Evolutionary conservation across 495 filamentous ascomycete species (phyloP), one percentile per base, ranked within the genome.

Genomic region (Usnea hakonensis): DNA sequence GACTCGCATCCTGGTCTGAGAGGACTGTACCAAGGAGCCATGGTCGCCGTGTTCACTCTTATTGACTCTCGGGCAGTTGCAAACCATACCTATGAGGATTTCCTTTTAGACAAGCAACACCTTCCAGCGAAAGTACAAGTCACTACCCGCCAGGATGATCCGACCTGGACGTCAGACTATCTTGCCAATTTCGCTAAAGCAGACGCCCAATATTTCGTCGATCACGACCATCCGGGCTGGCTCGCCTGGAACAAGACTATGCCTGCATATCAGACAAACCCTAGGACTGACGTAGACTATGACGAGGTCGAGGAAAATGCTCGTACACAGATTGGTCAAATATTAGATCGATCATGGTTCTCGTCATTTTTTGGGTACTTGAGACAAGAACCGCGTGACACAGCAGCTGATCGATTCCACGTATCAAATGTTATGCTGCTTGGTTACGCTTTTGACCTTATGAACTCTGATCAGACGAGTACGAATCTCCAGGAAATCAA

Each of bases 361-460:
- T 81, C 83, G 59, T 86, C 85, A 54, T 94, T 87, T 74, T 99
- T 97, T 68, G 87, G 81, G 41, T 96, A 90, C 71, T 79, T 97
- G 75, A 99, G 97, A 75, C 94, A 99, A 73, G 94, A 99, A 73
- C 94, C 94, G 19, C 84, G 93, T 30, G 94, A 99, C 73, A 75
- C 85, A 13, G 75, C 77, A 3, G 80, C 89, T 0, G 94, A 99
- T 70, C 85, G 94, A 50, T 97, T 97, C 76, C 82, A 92, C 64
- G 89, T 95, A 75, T 81, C 90, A 8, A 91, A 86, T 69, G 87
- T 89, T 4, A 85, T 93, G 73, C 80, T 96, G 66, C 83, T 99
- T 5, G 86, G 90, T 63, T 89, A 93, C 70, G 83, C 88, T 10
- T 95, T 99, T 67, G 90, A 95, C 65, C 79, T 97, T 40, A 86